Base-by-base conservation (phyloP, 495 filamentous ascomycete genomes). In the Baudoinia panamericana region DNA sequence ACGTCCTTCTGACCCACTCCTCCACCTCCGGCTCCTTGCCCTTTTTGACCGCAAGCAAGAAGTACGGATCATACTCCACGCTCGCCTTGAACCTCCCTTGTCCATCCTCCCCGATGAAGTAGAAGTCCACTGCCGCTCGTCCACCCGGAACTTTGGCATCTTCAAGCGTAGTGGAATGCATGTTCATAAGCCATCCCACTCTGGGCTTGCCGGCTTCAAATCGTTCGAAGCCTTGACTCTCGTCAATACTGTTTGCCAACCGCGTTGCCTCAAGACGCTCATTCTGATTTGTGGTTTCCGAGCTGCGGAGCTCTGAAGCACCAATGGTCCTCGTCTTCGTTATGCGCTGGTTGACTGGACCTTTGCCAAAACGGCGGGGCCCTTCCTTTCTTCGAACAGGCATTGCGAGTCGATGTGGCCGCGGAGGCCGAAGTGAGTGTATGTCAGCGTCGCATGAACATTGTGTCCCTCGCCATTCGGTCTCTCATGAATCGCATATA, bases 21-120 rank as follows among this genome's bases (percentile, higher is more conserved):
- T 99, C 90, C 0, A 92, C 90, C 58, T 99, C 90, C 43, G 73
- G 68, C 59, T 99, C 92, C 50, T 78, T 77, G 1, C 83, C 82
- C 52, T 76, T 84, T 57, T 84, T 86, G 13, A 87, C 82, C 3
- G 86, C 86, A 40, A 99, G 75, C 30, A 96, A 64, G 48, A 99
- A 93, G 61, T 99, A 99, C 20, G 90, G 90, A 57, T 95, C 86
- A 55, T 93, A 94, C 59, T 92, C 83, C 43, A 96, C 65, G 15
- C 88, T 95, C 28, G 90, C 87, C 60, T 96, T 96, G 70, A 96
- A 99, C 18, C 82, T 93, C 17, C 73, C 72, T 9, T 88, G 87
- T 1, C 46, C 50, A 54, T 87, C 82, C 39, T 95, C 84, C 55
- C 90, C 85, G 34, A 99, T 75, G 62, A 99, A 96, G 62, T 94